Percentiles rank a stretch among this genome's conserved stretches.
Evolutionary conservation across 208 protist species (phyloP).

Genomic region (Trypanosoma avium): DNA sequence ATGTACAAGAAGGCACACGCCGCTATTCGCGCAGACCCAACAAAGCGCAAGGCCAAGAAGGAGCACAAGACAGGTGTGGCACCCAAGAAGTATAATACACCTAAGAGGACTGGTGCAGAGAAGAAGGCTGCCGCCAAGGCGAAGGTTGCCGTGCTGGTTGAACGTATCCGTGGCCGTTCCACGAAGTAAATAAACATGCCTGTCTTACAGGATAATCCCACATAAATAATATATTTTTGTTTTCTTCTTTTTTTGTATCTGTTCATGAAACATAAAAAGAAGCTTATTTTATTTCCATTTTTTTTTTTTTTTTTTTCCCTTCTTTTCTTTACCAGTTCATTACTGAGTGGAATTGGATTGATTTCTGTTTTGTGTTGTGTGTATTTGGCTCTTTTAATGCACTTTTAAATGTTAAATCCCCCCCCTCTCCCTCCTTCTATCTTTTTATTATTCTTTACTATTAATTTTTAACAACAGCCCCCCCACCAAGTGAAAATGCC

Average conservation of each 20-base stretch:
- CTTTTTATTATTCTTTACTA: neutral
- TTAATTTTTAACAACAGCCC: too few relatives aligned
- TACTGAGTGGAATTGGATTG: too few relatives aligned
- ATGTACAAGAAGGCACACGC: slow-evolving; percentile 95
- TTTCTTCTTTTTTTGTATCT: too few relatives aligned
- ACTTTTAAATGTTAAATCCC: too few relatives aligned
- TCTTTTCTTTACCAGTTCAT: too few relatives aligned
- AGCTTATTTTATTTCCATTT: too few relatives aligned
- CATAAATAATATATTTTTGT: neutral
- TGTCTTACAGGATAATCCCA: neutral
- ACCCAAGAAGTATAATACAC: slow-evolving; percentile 51
- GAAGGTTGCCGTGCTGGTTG: slow-evolving; percentile 65
- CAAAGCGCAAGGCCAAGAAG: slow-evolving; percentile 64
- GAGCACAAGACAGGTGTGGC: slow-evolving; percentile 40
- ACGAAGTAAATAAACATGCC: slow-evolving; percentile 7
- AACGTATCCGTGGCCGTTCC: slow-evolving; percentile 38
- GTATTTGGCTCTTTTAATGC: too few relatives aligned
- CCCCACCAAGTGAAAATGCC: slow-evolving; percentile 51
- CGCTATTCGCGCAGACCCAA: slow-evolving; percentile 93
- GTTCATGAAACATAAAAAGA: too few relatives aligned
- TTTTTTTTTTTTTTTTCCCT: too few relatives aligned
- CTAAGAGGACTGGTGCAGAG: slow-evolving; percentile 51
- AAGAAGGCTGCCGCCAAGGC: slow-evolving; percentile 59
- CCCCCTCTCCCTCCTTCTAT: neutral
- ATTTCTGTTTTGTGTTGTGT: too few relatives aligned